Evolutionary conservation across 2,329 filamentous ascomycete genomes (phyloP).

Genomic region (Pseudocercospora fijiensis): DNA sequence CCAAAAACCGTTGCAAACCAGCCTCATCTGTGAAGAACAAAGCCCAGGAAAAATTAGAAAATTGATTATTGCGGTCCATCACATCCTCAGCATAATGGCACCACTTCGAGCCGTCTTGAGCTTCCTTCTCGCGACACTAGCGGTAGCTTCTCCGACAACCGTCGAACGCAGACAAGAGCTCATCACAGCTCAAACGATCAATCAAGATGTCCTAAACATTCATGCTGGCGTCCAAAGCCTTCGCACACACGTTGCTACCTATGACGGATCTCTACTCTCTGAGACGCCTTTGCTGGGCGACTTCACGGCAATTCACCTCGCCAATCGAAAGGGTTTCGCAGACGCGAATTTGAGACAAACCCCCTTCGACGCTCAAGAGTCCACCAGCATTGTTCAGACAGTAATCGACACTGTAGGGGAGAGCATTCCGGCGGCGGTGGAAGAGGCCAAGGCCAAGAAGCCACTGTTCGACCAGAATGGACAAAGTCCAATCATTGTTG

Average conservation of each 20-base stretch:
- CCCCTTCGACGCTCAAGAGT: constrained; percentile 22
- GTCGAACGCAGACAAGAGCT: constrained; percentile 15
- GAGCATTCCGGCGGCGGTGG: constrained; percentile 25
- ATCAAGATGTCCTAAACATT: constrained; percentile 27
- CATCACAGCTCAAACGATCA: constrained; percentile 24
- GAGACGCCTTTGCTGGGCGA: constrained; percentile 20
- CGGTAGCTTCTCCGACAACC: constrained; percentile 13
- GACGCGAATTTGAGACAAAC: constrained; percentile 26
- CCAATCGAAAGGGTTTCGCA: constrained; percentile 28
- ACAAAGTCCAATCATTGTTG: constrained; percentile 21
- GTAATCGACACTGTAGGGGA: constrained; percentile 24
- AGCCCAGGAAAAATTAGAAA: neutral
- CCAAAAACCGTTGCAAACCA: neutral
- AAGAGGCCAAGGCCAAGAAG: constrained; percentile 25
- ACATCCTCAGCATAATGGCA: neutral
- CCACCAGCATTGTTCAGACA: constrained; percentile 24
- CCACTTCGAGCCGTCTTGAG: constrained; percentile 1
- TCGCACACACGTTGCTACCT: constrained; percentile 19
- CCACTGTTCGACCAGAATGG: constrained; percentile 18
- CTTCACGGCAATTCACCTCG: constrained; percentile 27
- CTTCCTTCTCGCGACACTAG: constrained; percentile 4
- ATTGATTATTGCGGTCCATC: neutral
- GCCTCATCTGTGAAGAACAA: neutral
- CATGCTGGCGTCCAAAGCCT: constrained; percentile 23
- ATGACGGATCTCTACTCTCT: constrained; percentile 15